Percentiles rank a stretch among this genome's conserved stretches.
These are phyloP conservation scores for Phytopythium boreale DNA, from an alignment of 352 stramenopile species.

Conservation along the genomic window DNA sequence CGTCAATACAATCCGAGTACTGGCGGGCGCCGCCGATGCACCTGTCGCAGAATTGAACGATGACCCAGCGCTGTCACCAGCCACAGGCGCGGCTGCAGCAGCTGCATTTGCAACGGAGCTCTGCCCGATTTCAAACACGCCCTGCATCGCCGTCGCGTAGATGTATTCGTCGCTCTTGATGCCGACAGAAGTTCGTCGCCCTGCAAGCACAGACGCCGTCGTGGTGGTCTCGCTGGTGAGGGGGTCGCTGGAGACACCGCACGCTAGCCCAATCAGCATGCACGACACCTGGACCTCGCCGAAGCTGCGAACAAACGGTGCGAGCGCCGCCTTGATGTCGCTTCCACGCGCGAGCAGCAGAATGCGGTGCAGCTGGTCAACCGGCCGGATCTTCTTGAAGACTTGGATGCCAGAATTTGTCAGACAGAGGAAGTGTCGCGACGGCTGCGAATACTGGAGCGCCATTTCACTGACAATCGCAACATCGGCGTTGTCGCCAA, in stretches of 20 bases:
- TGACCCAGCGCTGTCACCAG: not conserved
- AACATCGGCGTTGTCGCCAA: constrained; percentile 24
- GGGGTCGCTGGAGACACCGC: constrained; percentile 77
- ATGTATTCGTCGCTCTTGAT: constrained; percentile 82
- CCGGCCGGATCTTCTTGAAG: constrained; percentile 87
- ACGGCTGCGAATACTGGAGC: constrained; percentile 78
- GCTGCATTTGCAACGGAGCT: constrained; percentile 24
- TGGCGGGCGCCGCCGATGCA: constrained; percentile 27
- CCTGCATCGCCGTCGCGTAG: constrained; percentile 69
- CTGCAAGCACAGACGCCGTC: constrained; percentile 25
- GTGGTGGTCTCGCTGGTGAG: constrained; percentile 56
- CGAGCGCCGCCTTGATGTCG: constrained; percentile 60
- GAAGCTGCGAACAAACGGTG: constrained; percentile 80
- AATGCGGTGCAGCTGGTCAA: constrained; percentile 83
- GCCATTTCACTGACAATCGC: constrained; percentile 76
- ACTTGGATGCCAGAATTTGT: constrained; percentile 86
- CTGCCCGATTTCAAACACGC: constrained; percentile 84
- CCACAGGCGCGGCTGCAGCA: not conserved
- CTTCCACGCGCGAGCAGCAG: constrained; percentile 67
- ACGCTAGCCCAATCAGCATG: constrained; percentile 88
- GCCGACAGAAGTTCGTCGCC: constrained; percentile 5
- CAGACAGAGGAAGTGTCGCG: constrained; percentile 83
- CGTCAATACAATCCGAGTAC: constrained; percentile 78
- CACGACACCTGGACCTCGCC: constrained; percentile 81
- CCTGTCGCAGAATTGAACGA: constrained; percentile 13